These are phyloP conservation scores for Tilletia setariae DNA, from an alignment of 1,284 basidiomycete species.

Conservation along the genomic window DNA sequence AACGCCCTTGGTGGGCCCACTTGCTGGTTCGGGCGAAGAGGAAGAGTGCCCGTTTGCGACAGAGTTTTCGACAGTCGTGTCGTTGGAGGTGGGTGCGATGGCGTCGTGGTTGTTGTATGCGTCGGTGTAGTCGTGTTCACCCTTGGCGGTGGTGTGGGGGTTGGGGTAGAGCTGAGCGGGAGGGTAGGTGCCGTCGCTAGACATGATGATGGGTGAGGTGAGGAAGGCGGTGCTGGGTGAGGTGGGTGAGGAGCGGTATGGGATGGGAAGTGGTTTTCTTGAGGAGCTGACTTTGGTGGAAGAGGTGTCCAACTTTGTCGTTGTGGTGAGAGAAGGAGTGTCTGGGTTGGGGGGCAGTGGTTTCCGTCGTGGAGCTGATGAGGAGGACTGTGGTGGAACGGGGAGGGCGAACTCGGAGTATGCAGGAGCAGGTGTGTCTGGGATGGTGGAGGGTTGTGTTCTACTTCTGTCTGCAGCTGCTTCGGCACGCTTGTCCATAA, in stretches of 20 bases:
- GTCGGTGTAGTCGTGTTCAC: slow-evolving; percentile 6
- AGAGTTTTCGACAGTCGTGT: background rate
- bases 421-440: too few relatives aligned
- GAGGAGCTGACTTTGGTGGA: too few relatives aligned
- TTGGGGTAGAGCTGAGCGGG: background rate
- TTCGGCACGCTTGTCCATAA: too few relatives aligned
- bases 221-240: background rate
- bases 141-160: background rate
- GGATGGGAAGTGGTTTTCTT: slow-evolving; percentile 4
- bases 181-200: background rate
- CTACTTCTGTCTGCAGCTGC: too few relatives aligned
- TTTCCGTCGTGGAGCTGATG: too few relatives aligned
- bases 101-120: background rate
- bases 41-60: background rate
- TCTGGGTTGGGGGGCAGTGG: background rate
- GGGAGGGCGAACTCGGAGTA: too few relatives aligned
- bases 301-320: background rate
- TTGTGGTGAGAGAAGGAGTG: background rate
- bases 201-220: background rate
- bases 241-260: background rate
- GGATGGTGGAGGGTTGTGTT: too few relatives aligned
- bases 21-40: background rate
- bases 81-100: background rate
- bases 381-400: too few relatives aligned
- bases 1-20: slow-evolving; percentile 9